Conservation (phyloP, 2,329 filamentous ascomycete genomes). For the Pseudopithomyces chartarum region DNA sequence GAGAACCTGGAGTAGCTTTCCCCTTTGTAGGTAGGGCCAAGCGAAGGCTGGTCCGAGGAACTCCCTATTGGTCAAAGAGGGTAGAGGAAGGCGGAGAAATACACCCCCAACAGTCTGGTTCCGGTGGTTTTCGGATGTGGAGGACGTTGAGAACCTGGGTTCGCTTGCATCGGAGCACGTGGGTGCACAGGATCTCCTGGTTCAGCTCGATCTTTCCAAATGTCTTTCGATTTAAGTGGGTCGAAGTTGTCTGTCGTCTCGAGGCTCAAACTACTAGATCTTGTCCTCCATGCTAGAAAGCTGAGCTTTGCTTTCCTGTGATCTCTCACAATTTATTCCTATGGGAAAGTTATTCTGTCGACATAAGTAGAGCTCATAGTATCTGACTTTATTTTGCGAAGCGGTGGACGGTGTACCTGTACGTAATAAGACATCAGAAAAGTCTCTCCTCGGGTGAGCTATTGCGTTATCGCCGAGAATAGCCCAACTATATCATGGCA, state of each 20-base stretch:
- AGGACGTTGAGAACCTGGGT: not conserved
- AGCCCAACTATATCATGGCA: too few species aligned
- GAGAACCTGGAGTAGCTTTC: conserved; percentile 9
- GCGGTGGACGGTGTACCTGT: too few species aligned
- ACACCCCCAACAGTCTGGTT: not conserved
- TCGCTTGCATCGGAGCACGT: not conserved
- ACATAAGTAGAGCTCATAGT: too few species aligned
- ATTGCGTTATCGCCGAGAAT: too few species aligned
- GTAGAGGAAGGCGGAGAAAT: not conserved
- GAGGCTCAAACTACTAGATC: not conserved
- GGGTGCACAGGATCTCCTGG: not conserved
- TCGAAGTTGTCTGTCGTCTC: not conserved
- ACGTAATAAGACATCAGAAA: too few species aligned
- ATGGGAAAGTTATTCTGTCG: too few species aligned
- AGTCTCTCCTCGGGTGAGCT: too few species aligned
- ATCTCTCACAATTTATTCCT: too few species aligned
- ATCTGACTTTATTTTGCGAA: too few species aligned
- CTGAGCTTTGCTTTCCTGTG: too few species aligned
- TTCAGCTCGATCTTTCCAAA: not conserved
- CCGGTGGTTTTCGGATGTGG: not conserved
- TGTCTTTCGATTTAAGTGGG: not conserved
- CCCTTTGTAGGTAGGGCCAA: not conserved
- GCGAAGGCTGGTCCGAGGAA: not conserved
- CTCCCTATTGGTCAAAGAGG: not conserved
- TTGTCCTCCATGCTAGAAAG: not conserved